These are phyloP conservation scores for Nemania abortiva DNA, from an alignment of 2,329 filamentous ascomycete genomes.

Conservation along the genomic window DNA sequence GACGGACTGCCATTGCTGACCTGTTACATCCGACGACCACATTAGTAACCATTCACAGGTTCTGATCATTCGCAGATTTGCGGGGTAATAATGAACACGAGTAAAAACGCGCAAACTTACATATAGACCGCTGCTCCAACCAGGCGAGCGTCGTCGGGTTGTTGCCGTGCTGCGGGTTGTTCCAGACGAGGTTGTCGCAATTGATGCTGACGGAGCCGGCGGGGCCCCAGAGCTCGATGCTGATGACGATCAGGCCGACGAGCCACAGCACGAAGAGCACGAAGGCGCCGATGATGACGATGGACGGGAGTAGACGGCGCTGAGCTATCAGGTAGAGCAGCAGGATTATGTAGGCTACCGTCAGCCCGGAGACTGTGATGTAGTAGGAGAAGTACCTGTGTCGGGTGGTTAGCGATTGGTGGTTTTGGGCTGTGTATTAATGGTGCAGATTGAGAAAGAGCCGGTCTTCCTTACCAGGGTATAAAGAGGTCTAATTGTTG, in stretches of 20 bases:
- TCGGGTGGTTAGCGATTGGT: not conserved
- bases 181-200: conserved; percentile 70
- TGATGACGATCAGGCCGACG: conserved; percentile 71
- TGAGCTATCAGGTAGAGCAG: conserved; percentile 73
- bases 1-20: conserved; percentile 73
- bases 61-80: no score
- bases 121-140: conserved; percentile 73
- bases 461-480: conserved; percentile 66
- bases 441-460: no score
- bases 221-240: conserved; percentile 73
- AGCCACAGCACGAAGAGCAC: conserved; percentile 77
- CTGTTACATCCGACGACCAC: conserved; percentile 51
- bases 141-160: conserved; percentile 70
- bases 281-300: conserved; percentile 74
- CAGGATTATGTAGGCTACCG: conserved; percentile 73
- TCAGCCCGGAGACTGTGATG: conserved; percentile 69
- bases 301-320: conserved; percentile 70
- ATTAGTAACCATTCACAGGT: not conserved
- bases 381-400: conserved; percentile 76
- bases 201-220: conserved; percentile 68
- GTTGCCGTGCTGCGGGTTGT: conserved; percentile 62
- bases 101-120: no score
- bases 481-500: conserved; percentile 64
- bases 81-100: no score
- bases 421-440: not conserved